Percentiles rank a stretch among this genome's conserved stretches.
Conservation (phyloP, 2,329 filamentous ascomycete genomes). For the Plectosphaerella cucumerina region DNA sequence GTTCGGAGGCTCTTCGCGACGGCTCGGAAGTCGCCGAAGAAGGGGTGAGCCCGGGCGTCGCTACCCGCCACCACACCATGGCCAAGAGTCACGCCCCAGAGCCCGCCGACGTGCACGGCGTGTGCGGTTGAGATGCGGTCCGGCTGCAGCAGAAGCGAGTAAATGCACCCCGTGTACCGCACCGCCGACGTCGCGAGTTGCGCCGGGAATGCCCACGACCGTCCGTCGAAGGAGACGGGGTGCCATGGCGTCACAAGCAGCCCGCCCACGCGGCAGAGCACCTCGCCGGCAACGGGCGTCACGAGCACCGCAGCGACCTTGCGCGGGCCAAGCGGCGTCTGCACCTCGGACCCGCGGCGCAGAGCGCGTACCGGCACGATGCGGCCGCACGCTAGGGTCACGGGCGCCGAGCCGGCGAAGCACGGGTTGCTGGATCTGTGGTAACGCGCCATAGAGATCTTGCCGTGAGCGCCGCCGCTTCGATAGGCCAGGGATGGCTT, state of each 20-base stretch:
- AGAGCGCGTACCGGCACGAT: constrained; percentile 37
- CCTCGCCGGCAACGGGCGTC: constrained; percentile 34
- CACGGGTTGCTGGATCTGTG: constrained; percentile 39
- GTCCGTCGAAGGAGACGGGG: constrained; percentile 38
- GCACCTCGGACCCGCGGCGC: constrained; percentile 39
- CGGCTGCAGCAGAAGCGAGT: constrained; percentile 51
- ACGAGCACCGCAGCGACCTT: constrained; percentile 47
- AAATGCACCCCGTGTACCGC: constrained; percentile 47
- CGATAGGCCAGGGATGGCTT: constrained; percentile 25
- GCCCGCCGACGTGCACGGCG: constrained; percentile 40
- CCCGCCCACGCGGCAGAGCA: constrained; percentile 40
- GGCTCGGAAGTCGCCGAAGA: constrained; percentile 47
- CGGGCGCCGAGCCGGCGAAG: constrained; percentile 46
- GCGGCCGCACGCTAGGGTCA: constrained; percentile 38
- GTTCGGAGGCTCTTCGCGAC: constrained; percentile 35
- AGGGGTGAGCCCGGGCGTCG: constrained; percentile 45
- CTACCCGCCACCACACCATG: constrained; percentile 41
- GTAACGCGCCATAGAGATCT: constrained; percentile 38
- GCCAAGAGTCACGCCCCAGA: constrained; percentile 55
- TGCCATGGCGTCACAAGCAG: constrained; percentile 58
- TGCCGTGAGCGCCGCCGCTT: not conserved
- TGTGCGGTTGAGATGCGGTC: constrained; percentile 41
- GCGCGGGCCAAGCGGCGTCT: constrained; percentile 45
- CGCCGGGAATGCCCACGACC: constrained; percentile 43
- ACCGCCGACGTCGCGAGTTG: constrained; percentile 25